Evolutionary conservation across 1,284 basidiomycete species (phyloP).

Genomic region (Laetiporus sulphureus): DNA sequence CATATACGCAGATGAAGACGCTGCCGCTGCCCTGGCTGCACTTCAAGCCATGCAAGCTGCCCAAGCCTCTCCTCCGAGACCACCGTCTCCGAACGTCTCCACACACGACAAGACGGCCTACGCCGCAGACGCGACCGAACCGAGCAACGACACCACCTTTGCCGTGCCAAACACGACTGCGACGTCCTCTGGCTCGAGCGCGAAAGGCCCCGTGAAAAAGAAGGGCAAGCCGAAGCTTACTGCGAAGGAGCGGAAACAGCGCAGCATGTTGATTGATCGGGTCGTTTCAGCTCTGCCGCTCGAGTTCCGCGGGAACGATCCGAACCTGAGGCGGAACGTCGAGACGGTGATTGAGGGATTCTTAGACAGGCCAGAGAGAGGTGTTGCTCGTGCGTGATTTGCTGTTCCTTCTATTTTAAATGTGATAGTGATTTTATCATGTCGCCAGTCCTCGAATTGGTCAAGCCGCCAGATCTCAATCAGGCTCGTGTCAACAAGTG

Average conservation of each 20-base stretch:
- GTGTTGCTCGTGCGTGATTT: slow-evolving; percentile 43
- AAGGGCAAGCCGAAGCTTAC: slow-evolving; percentile 65
- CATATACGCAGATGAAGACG: slow-evolving; percentile 26
- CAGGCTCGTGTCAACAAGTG: slow-evolving; percentile 92
- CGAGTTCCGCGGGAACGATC: slow-evolving; percentile 86
- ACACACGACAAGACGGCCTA: slow-evolving; percentile 34
- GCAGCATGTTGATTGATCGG: slow-evolving; percentile 66
- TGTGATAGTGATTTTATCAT: neutral
- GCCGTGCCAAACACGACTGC: slow-evolving; percentile 30
- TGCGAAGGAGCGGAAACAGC: slow-evolving; percentile 79
- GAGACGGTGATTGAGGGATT: slow-evolving; percentile 70
- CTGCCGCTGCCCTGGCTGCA: slow-evolving; percentile 23
- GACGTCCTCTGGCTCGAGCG: slow-evolving; percentile 11
- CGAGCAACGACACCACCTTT: slow-evolving; percentile 27
- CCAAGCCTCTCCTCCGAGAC: slow-evolving; percentile 21
- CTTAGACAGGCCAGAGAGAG: slow-evolving; percentile 47
- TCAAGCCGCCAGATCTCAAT: slow-evolving; percentile 75
- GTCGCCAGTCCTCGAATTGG: slow-evolving; percentile 66
- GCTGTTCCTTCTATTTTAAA: neutral
- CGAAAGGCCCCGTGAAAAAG: slow-evolving; percentile 42
- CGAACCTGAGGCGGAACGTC: slow-evolving; percentile 72
- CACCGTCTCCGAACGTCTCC: slow-evolving; percentile 27
- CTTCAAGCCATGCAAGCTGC: slow-evolving; percentile 23
- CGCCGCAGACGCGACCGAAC: slow-evolving; percentile 24
- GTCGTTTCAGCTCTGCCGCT: slow-evolving; percentile 78